These are phyloP conservation scores for Pythium graminicola DNA, from an alignment of 352 stramenopile species.

Conservation along the genomic window DNA sequence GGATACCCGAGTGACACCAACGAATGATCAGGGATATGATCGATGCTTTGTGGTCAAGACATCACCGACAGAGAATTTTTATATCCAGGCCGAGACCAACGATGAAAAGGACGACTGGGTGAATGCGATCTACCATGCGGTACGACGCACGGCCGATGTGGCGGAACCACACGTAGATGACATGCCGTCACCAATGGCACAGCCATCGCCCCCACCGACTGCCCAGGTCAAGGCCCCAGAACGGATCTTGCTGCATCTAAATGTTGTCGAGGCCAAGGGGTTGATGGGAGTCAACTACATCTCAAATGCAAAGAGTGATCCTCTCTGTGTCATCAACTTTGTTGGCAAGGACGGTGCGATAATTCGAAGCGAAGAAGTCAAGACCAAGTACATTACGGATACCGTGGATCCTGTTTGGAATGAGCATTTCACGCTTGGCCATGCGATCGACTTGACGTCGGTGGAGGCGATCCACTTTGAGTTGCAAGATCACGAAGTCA, in stretches of 20 bases:
- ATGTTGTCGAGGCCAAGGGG: slow-evolving; percentile 43
- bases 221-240: slow-evolving; percentile 15
- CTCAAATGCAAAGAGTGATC: slow-evolving; percentile 55
- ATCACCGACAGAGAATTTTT: slow-evolving; percentile 37
- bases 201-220: slow-evolving; percentile 11
- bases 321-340: slow-evolving; percentile 60
- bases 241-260: slow-evolving; percentile 42
- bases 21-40: slow-evolving; percentile 60
- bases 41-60: slow-evolving; percentile 52
- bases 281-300: slow-evolving; percentile 43
- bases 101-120: slow-evolving; percentile 57
- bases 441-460: slow-evolving; percentile 41
- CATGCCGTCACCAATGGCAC: not conserved
- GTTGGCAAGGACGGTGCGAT: slow-evolving; percentile 50
- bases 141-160: slow-evolving; percentile 34
- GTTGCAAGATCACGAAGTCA: slow-evolving; percentile 52
- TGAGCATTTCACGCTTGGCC: slow-evolving; percentile 34
- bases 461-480: slow-evolving; percentile 60
- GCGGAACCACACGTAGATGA: not conserved
- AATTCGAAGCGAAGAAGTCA: slow-evolving; percentile 47
- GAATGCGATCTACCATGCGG: slow-evolving; percentile 46
- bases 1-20: slow-evolving; percentile 46
- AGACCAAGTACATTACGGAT: slow-evolving; percentile 42
- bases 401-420: slow-evolving; percentile 59
- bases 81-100: slow-evolving; percentile 59